Percentiles rank a stretch among this genome's conserved stretches.
phyloP scores from a whole-genome alignment of 2,329 filamentous ascomycete genomes.

The Scedosporium apiospermum region DNA sequence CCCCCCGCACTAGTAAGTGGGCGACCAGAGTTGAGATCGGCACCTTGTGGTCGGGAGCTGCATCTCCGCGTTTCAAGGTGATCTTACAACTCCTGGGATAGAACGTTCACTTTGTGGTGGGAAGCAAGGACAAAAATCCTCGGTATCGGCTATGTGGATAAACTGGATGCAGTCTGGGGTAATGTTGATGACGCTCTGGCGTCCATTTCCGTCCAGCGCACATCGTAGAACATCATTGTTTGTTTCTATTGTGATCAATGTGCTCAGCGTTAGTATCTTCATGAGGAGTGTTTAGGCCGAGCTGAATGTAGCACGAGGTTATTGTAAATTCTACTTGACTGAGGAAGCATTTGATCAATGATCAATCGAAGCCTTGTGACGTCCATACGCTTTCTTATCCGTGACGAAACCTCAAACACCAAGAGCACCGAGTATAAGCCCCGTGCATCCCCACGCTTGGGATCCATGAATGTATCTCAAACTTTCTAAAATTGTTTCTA shows the following conservation, averaged over 20 bases:
- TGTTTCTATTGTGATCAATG: neutral
- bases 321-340: too few relatives aligned
- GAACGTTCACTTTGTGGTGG: neutral
- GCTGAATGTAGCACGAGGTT: too few relatives aligned
- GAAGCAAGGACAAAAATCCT: neutral
- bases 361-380: too few relatives aligned
- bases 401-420: neutral
- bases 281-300: too few relatives aligned
- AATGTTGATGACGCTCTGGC: neutral
- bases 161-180: neutral
- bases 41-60: neutral
- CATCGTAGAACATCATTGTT: neutral
- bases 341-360: too few relatives aligned
- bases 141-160: neutral
- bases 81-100: neutral
- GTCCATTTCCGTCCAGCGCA: neutral
- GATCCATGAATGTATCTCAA: neutral
- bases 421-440: neutral
- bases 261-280: neutral
- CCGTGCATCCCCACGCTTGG: too few relatives aligned
- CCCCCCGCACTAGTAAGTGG: neutral
- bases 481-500: neutral
- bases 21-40: neutral
- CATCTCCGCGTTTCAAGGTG: slow-evolving; percentile 6
- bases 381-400: neutral